Evolutionary conservation across 2,329 filamentous ascomycete genomes (phyloP).

Genomic region (Proliferodiscus dingleyae): DNA sequence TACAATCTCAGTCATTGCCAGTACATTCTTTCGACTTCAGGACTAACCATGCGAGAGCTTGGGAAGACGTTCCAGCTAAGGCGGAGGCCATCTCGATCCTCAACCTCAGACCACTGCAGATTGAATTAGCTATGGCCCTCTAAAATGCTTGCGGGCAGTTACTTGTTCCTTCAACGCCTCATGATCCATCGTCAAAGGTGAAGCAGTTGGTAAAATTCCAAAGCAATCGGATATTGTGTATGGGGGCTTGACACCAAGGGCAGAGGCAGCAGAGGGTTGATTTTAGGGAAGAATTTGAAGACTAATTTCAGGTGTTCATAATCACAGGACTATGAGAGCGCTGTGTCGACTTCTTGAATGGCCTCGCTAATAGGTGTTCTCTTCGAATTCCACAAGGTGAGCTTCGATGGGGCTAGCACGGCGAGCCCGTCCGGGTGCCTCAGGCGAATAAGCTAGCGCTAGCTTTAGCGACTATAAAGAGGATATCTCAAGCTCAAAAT

Average conservation of each 20-base stretch:
- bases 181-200: constrained; percentile 25
- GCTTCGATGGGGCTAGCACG: neutral
- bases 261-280: no score
- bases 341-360: neutral
- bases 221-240: neutral
- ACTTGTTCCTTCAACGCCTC: constrained; percentile 29
- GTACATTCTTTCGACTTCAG: constrained; percentile 4
- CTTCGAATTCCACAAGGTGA: neutral
- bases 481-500: constrained; percentile 24
- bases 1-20: constrained; percentile 26
- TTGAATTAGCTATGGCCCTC: neutral
- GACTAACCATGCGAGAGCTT: constrained; percentile 86
- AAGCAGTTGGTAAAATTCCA: neutral
- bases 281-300: no score
- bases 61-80: constrained; percentile 99
- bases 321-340: neutral
- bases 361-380: neutral
- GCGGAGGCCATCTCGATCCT: constrained; percentile 92
- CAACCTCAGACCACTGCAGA: constrained; percentile 57
- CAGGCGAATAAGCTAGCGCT: neutral
- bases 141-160: neutral
- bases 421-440: neutral
- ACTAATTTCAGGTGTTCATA: neutral
- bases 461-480: constrained; percentile 4
- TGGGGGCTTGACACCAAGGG: neutral